Base-by-base conservation (phyloP, 2,329 filamentous ascomycete genomes). In the Aureobasidium sp. region DNA sequence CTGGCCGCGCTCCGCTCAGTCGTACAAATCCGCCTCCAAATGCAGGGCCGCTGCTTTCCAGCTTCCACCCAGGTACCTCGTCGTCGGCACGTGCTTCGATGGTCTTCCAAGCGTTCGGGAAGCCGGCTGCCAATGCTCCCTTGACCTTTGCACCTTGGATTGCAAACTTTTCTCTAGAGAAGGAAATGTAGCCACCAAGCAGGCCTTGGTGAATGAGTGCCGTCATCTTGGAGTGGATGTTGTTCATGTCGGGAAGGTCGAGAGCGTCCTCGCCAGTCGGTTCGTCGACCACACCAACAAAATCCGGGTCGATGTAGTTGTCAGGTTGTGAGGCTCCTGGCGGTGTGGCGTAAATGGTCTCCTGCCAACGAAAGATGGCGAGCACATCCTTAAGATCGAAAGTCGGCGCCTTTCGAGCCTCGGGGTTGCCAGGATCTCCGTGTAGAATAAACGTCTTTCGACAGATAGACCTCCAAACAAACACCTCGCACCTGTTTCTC, bases 391-490 rank as follows among this genome's bases (percentile, higher is more conserved):
- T 74, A 5, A 96, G 79, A 68, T 91, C 86, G 6, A 97, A 79
- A 0, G 89, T 90, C 0, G 91, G 88, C 2, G 91, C 61, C 68
- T 82, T 83, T 67, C 81, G 85, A 3, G 79, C 80, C 39, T 78
- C 77, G 64, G 75, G 80, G 62, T 78, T 79, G 1, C 87, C 87
- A 44, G 85, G 84, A n/a, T 86, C 82, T 65, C 92, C 94, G 17
- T 85, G 89, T 14, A 94, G 79, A 11, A 93, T 76, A 72, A 96
- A 97, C 0, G 87, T 85, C 66, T 86, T 87, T 34, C 91, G 84
- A 20, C 88, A 84, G 7, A 97, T 81, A 1, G 88, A 89, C 15
- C 93, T 86, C 91, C 91, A 96, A 14, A 96, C 84, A 2, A 95
- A 79, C 1, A 90, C 85, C 62, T 94, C 88, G 63, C 92, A 87